Evolutionary conservation across 2,329 filamentous ascomycete genomes (phyloP), one percentile per base, ranked within the genome.

Genomic region (Penicillium sp.): DNA sequence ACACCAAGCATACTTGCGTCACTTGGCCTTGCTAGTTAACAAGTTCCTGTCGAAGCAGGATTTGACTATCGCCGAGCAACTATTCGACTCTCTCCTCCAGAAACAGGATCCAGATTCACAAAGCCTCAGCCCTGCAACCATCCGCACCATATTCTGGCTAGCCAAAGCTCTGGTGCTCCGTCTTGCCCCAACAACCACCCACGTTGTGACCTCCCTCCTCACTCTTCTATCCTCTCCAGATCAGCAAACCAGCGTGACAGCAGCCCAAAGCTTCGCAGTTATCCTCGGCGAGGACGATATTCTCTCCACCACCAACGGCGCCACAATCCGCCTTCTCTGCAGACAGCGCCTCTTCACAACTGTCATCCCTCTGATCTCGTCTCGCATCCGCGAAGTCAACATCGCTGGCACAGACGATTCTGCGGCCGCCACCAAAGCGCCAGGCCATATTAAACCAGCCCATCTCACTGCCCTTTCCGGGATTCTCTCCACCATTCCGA

Each of bases 341-440:
- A 86, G 84, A 64, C 85, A 88, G 63, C 84, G 82, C 57, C 78
- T 82, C 38, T 88, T 88, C 70, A 79, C 78, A 29, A 80, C 83
- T 14, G 75, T 84, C 4, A 75, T 84, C 2, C 84, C 85, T 0
- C 69, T 78, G 29, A 81, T 87, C 46, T 79, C 81, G 4, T 69
- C 76, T 26, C 73, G 76, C 3, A 83, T 85, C 65, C 78, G 77
- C 53, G 69, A 70, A 53, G 63, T 74, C 45, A 75, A 74, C 58
- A 60, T 66, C 41, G 49, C 64, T 14, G 45, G 55, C 6, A 69
- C 70, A 16, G 75, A 78, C 7, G 68, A 71, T 29, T 54, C 67
- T 23, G 23, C 23, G 6, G 47, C 68, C 7, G 7, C 53, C 27
- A 23, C 69, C 13, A 55, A 66, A 40, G 45, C 53, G 8, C 55